Evolutionary conservation across 768 basidiomycete genomes (phyloP).

Genomic region (Clitopilus hobsonii): DNA sequence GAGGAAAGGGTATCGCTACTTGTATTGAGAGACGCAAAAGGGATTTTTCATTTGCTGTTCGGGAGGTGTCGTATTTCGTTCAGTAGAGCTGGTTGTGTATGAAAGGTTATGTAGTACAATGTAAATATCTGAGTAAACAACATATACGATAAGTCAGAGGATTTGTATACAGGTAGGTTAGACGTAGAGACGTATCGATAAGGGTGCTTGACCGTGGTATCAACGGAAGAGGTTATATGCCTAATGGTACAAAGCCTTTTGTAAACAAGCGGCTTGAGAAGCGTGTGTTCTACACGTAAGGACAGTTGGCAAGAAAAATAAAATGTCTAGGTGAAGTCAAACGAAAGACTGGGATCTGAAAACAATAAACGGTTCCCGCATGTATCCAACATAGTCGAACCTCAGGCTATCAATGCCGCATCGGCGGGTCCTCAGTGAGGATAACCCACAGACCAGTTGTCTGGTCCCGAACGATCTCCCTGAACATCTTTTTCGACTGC

Average conservation of each 20-base stretch:
- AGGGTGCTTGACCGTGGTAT: neutral
- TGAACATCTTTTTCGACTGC: conserved; percentile 47
- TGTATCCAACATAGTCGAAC: too few relatives aligned
- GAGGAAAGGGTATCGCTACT: conserved; percentile 54
- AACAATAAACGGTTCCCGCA: neutral
- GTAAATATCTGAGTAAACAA: neutral
- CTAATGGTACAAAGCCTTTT: neutral
- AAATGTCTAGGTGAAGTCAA: neutral
- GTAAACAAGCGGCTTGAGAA: neutral
- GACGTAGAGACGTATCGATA: neutral
- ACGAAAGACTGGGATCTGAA: neutral
- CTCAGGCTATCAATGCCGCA: too few relatives aligned
- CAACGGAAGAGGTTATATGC: neutral
- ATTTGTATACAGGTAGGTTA: neutral
- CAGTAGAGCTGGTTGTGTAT: too few relatives aligned
- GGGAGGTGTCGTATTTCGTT: too few relatives aligned
- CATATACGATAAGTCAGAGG: neutral
- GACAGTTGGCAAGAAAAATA: neutral
- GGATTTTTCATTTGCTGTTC: too few relatives aligned
- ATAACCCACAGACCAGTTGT: conserved; percentile 28
- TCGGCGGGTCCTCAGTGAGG: conserved; percentile 7
- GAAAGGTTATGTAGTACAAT: neutral
- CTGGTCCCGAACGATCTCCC: conserved; percentile 38
- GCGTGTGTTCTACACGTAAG: too few relatives aligned
- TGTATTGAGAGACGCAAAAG: too few relatives aligned